phyloP scores from a whole-genome alignment of 192 early-diverging fungal species.

The Gamsiella multidivaricata region DNA sequence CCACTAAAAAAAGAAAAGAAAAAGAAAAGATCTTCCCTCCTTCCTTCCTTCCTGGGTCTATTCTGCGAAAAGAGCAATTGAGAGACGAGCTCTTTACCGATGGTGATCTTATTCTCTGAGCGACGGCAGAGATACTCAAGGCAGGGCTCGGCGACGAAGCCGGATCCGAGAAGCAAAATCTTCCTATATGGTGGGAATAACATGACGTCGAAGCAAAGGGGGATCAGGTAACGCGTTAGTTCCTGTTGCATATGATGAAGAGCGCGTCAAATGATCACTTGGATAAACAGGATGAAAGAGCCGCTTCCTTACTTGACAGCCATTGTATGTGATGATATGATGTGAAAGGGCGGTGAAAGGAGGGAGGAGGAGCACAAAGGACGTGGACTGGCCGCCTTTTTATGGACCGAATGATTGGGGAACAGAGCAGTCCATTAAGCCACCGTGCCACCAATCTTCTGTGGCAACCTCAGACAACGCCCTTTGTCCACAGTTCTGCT shows the following conservation, averaged over 20 bases:
- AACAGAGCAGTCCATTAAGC: not conserved
- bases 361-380: constrained; percentile 1
- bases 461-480: not conserved
- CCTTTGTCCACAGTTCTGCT: not conserved
- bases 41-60: not conserved
- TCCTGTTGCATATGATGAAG: too few relatives aligned
- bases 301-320: constrained; percentile 39
- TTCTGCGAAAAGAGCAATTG: too few relatives aligned
- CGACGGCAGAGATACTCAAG: constrained; percentile 92
- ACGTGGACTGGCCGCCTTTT: too few relatives aligned
- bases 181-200: constrained; percentile 61
- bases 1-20: constrained; percentile 5
- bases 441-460: not conserved
- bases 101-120: constrained; percentile 89
- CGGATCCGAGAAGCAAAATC: constrained; percentile 96
- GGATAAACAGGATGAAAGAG: not conserved
- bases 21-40: not conserved
- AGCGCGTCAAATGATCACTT: not conserved
- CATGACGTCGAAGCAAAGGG: not conserved
- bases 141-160: constrained; percentile 97
- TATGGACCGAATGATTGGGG: too few relatives aligned
- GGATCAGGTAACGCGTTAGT: not conserved
- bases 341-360: not conserved
- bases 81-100: constrained; percentile 68
- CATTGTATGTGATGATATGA: constrained; percentile 14